A percentile compares a stretch with the other conserved stretches of the same genome.
phyloP scores from a whole-genome alignment of 2,329 filamentous ascomycete species.

The Furcasterigmium furcatum region DNA sequence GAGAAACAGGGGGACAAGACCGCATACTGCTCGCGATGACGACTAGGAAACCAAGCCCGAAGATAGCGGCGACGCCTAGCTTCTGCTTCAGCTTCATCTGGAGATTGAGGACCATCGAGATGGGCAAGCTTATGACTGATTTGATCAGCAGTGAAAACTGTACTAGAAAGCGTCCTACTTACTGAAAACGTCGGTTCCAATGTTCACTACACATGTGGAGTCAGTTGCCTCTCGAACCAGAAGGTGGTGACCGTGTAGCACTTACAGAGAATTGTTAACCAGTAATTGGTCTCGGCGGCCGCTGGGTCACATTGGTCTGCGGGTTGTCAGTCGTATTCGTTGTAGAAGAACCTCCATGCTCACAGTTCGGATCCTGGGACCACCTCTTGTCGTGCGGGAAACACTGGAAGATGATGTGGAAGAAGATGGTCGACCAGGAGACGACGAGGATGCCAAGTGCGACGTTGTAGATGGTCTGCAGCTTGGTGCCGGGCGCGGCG shows the following conservation, averaged over 20 bases:
- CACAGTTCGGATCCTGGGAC: constrained; percentile 21
- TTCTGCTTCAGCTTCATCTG: constrained; percentile 28
- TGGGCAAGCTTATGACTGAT: constrained; percentile 25
- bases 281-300: constrained; percentile 11
- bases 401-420: constrained; percentile 34
- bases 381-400: constrained; percentile 27
- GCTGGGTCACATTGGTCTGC: constrained; percentile 9
- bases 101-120: constrained; percentile 28
- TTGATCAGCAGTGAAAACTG: constrained; percentile 7
- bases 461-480: constrained; percentile 32
- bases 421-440: constrained; percentile 29
- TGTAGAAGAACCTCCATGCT: not conserved
- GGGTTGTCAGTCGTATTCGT: not conserved
- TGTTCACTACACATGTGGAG: constrained; percentile 1
- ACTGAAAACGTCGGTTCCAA: constrained; percentile 2
- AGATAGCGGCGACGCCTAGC: constrained; percentile 24
- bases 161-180: not conserved
- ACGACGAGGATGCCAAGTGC: constrained; percentile 23
- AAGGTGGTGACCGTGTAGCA: too few species aligned
- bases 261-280: constrained; percentile 12
- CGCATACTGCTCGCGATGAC: constrained; percentile 23
- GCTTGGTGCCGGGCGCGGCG: constrained; percentile 26
- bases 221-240: too few species aligned
- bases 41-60: constrained; percentile 25
- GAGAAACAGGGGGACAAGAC: too few species aligned